Conservation (phyloP, 352 stramenopile species). For the Paralagenidium karlingii region DNA sequence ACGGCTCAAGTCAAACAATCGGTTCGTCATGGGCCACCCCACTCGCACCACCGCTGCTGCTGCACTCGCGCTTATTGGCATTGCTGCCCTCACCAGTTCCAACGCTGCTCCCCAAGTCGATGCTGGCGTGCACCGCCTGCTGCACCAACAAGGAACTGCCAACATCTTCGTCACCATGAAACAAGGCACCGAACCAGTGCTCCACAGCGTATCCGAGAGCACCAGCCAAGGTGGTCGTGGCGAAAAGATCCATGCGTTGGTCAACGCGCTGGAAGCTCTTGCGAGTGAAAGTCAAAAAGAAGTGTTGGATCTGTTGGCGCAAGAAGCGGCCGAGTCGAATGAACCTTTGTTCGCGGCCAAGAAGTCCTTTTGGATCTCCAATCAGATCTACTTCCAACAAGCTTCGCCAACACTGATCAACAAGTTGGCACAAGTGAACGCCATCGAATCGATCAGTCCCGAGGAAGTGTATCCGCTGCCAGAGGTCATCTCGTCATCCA, state of each 20-base stretch:
- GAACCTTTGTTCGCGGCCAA: not conserved
- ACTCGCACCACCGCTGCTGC: too few species aligned
- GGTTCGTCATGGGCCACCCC: too few species aligned
- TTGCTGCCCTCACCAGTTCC: too few species aligned
- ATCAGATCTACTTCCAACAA: conserved; percentile 35
- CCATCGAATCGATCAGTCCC: conserved; percentile 15
- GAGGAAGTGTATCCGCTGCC: conserved; percentile 10
- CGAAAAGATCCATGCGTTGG: conserved; percentile 10
- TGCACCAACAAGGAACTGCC: too few species aligned
- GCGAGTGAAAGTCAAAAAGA: conserved; percentile 6
- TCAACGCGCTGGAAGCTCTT: conserved; percentile 5
- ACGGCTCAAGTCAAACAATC: too few species aligned
- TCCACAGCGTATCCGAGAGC: conserved; percentile 16
- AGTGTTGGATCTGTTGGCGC: conserved; percentile 9
- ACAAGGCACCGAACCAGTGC: conserved; percentile 9
- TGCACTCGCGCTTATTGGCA: too few species aligned
- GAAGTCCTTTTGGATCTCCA: conserved; percentile 36
- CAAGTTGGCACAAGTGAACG: conserved; percentile 13
- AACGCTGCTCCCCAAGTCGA: too few species aligned
- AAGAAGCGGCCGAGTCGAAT: not conserved
- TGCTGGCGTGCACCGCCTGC: too few species aligned
- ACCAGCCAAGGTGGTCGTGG: conserved; percentile 1
- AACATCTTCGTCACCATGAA: conserved; percentile 50
- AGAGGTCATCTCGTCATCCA: not conserved
- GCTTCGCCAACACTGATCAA: conserved; percentile 28